Evolutionary conservation across 179 eudicot genomes (phyloP), one percentile per base, ranked within the genome.

Genomic region (Sideroxylon spinosum): DNA sequence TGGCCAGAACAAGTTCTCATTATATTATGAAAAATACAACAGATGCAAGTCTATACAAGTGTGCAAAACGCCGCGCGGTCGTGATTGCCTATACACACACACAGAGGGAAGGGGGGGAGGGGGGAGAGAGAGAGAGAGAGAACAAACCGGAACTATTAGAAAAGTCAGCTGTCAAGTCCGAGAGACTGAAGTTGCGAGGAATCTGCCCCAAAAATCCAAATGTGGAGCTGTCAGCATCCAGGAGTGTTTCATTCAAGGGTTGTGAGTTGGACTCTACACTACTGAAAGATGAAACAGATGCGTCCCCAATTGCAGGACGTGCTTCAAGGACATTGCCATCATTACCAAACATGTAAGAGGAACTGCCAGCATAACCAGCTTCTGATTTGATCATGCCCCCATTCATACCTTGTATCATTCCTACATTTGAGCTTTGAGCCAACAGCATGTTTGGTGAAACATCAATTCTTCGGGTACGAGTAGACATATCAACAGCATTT

Each of bases 331-430:
- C 87, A 86, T 83, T 83, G 25, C 85, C 80, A 71, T 85, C 87
- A 76, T 83, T 79, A 60, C 84, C 85, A 82, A 81, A 93, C 79
- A 89, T 82, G 59, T 86, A 82, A 2, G 74, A 80, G 52, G 91
- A 81, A 67, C 79, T 84, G 25, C 85, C 87, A 61, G 83, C 81
- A 80, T 87, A 94, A 14, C 88, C 81, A 78, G 81, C 78, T 89
- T 91, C 98, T 25, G 89, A 57, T 85, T 96, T 96, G n/a, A 91
- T 73, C 71, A 81, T 78, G 49, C 84, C 88, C 50, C 95, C 93
- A 78, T 90, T 91, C 81, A 90, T 82, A 46, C 87, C 91, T 74
- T 88, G 91, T 75, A 89, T 78, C 82, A 89, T 76, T 77, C 94
- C 86, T 79, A 89, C 37, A 69, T 84, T 86, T 66, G 93, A 82